A percentile compares a stretch with the other conserved stretches of the same genome.
Evolutionary conservation across 306 rosid genomes (phyloP).

Genomic region (Quercus rubra): DNA sequence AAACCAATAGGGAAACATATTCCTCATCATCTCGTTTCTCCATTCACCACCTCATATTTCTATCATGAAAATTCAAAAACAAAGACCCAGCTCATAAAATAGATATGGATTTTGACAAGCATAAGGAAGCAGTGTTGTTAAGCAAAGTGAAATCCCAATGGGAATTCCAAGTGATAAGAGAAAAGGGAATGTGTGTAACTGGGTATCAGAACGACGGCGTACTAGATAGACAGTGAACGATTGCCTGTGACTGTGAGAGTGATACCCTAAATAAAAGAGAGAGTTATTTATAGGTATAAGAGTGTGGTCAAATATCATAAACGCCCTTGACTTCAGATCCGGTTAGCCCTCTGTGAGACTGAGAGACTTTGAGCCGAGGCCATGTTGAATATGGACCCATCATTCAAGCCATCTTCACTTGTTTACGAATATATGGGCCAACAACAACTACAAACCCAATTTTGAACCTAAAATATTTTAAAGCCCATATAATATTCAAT

Average conservation of each 20-base stretch:
- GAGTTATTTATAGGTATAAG: neutral
- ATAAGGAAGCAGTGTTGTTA: neutral
- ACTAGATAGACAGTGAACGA: no score
- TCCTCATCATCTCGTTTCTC: conserved; percentile 42
- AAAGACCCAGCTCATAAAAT: no score
- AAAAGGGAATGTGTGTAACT: no score
- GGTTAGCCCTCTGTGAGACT: no score
- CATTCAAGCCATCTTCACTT: no score
- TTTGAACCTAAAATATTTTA: no score
- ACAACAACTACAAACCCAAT: no score
- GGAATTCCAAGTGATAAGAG: no score
- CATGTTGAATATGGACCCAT: no score
- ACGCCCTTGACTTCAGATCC: neutral
- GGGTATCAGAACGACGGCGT: neutral
- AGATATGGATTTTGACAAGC: neutral
- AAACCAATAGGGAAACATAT: conserved; percentile 54
- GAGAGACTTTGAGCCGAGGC: no score
- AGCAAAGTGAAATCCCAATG: neutral
- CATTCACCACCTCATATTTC: neutral
- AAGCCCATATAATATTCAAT: no score
- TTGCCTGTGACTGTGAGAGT: neutral
- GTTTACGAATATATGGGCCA: no score
- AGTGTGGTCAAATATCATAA: neutral
- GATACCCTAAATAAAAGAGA: neutral
- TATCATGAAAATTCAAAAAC: neutral